A percentile compares a stretch with the other conserved stretches of the same genome.
phyloP scores from a whole-genome alignment of 1,284 basidiomycete genomes.

The Melanopsichium pennsylvanicum region DNA sequence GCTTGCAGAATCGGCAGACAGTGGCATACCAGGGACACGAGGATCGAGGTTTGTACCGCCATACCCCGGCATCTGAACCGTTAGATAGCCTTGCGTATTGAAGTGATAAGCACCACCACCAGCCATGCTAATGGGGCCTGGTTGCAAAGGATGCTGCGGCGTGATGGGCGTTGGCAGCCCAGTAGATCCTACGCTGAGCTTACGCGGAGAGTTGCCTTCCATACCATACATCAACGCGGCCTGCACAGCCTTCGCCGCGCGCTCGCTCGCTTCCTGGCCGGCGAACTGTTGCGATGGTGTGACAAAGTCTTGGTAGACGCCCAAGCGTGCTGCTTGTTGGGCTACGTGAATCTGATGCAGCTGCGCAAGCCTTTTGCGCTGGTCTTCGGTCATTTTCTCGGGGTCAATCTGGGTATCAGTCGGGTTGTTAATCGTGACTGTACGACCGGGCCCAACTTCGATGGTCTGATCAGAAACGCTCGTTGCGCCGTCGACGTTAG shows the following conservation, averaged over 20 bases:
- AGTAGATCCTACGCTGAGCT: constrained; percentile 33
- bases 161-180: constrained; percentile 44
- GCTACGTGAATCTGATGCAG: constrained; percentile 44
- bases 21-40: constrained; percentile 26
- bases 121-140: constrained; percentile 14
- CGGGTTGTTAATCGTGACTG: constrained; percentile 25
- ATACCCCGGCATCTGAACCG: constrained; percentile 16
- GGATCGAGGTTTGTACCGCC: constrained; percentile 18
- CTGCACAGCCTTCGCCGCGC: constrained; percentile 45
- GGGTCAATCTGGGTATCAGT: constrained; percentile 26
- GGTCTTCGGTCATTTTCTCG: constrained; percentile 40
- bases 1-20: constrained; percentile 32
- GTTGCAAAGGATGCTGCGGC: constrained; percentile 42
- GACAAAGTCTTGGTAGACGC: constrained; percentile 49
- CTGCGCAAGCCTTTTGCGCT: constrained; percentile 33
- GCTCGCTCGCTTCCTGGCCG: constrained; percentile 44
- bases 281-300: constrained; percentile 41
- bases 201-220: constrained; percentile 42
- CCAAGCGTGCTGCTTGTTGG: constrained; percentile 33
- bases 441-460: constrained; percentile 14
- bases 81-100: constrained; percentile 5
- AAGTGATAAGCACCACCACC: constrained; percentile 3
- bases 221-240: constrained; percentile 50
- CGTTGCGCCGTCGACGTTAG: neutral
- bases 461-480: constrained; percentile 4